These are phyloP conservation scores for Candida sanyaensis DNA, from an alignment of 1,139 yeast species.

Conservation along the genomic window DNA sequence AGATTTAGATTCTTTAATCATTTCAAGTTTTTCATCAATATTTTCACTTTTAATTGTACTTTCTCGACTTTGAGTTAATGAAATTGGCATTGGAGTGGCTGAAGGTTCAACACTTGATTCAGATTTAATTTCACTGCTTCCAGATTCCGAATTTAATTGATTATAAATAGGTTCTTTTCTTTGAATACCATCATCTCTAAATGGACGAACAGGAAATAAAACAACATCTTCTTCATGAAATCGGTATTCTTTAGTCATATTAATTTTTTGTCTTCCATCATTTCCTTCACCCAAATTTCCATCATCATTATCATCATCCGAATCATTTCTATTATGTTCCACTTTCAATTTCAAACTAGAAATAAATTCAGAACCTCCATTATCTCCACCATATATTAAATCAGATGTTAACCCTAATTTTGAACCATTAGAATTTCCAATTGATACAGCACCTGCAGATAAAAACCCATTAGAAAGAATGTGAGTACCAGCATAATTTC, in stretches of 20 bases:
- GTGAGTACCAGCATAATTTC: slow-evolving; percentile 62
- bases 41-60: slow-evolving; percentile 36
- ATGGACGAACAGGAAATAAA: slow-evolving; percentile 47
- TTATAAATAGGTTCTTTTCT: slow-evolving; percentile 1
- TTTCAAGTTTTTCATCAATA: slow-evolving; percentile 29
- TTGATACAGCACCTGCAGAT: slow-evolving; percentile 61
- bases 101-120: background rate
- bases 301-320: slow-evolving; percentile 25
- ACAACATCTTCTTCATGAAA: slow-evolving; percentile 50
- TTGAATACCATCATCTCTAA: slow-evolving; percentile 20
- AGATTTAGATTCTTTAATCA: slow-evolving; percentile 29
- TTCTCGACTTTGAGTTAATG: slow-evolving; percentile 20
- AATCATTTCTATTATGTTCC: slow-evolving; percentile 21
- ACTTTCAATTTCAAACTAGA: slow-evolving; percentile 38
- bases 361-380: slow-evolving; percentile 34
- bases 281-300: slow-evolving; percentile 16
- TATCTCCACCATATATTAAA: slow-evolving; percentile 23
- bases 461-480: slow-evolving; percentile 72
- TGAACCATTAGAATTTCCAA: slow-evolving; percentile 36
- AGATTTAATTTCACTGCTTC: background rate
- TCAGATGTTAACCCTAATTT: slow-evolving; percentile 30
- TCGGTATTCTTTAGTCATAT: slow-evolving; percentile 61
- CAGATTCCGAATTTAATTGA: background rate
- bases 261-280: slow-evolving; percentile 48
- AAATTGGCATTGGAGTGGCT: slow-evolving; percentile 12